A percentile compares a stretch with the other conserved stretches of the same genome.
phyloP scores from a whole-genome alignment of 2,329 filamentous ascomycete genomes.

The Penicillium palitans region DNA sequence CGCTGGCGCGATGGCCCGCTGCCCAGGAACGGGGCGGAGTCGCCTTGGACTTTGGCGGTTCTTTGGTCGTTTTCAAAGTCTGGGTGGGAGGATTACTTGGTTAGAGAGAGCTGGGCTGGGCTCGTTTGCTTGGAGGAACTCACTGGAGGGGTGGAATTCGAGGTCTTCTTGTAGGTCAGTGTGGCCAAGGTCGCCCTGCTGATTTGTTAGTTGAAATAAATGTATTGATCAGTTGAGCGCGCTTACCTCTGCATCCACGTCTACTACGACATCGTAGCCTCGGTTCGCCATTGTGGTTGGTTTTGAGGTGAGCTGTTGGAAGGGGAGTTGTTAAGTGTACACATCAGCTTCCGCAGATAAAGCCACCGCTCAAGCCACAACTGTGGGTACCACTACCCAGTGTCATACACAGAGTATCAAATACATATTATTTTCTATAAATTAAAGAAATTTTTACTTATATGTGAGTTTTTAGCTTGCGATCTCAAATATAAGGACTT shows the following conservation, averaged over 20 bases:
- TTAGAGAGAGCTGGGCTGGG: not conserved
- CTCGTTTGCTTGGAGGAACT: constrained; percentile 21
- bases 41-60: constrained; percentile 51
- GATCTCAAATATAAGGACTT: not conserved
- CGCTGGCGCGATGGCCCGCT: constrained; percentile 40
- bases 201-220: constrained; percentile 15
- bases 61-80: constrained; percentile 67
- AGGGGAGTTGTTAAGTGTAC: constrained; percentile 33
- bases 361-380: constrained; percentile 36
- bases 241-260: constrained; percentile 88
- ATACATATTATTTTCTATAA: not conserved
- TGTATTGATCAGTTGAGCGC: not conserved
- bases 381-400: constrained; percentile 6
- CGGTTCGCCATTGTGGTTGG: constrained; percentile 67
- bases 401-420: not conserved
- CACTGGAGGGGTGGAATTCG: constrained; percentile 92
- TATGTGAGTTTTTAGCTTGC: not conserved
- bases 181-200: constrained; percentile 90
- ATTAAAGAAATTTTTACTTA: not conserved
- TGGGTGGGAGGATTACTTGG: constrained; percentile 23
- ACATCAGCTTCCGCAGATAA: constrained; percentile 34
- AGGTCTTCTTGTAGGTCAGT: constrained; percentile 98
- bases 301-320: constrained; percentile 21
- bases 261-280: constrained; percentile 96
- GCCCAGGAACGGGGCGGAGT: constrained; percentile 53